Evolutionary conservation across 441 rosid species (phyloP).

Genomic region (Geranium incanum): DNA sequence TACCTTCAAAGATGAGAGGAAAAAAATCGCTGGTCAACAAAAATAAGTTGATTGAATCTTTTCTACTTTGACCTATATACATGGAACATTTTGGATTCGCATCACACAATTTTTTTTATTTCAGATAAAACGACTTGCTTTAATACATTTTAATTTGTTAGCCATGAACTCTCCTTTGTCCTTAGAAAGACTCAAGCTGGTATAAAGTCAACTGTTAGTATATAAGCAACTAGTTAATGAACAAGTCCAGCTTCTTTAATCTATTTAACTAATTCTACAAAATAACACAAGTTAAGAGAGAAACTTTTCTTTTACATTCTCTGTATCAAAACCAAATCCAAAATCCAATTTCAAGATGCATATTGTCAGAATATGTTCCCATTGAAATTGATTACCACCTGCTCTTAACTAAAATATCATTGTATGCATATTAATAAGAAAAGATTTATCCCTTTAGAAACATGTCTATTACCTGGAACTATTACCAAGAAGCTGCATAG

Average conservation of each 20-base stretch:
- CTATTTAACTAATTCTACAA: neutral
- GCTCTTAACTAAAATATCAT: neutral
- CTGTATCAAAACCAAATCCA: neutral
- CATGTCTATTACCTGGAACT: constrained; percentile 52
- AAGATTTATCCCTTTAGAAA: constrained; percentile 9
- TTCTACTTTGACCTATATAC: neutral
- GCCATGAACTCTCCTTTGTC: neutral
- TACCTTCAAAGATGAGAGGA: constrained; percentile 34
- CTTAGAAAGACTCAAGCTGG: neutral
- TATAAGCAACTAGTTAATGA: neutral
- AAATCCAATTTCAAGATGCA: neutral
- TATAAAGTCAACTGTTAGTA: neutral
- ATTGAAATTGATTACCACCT: neutral
- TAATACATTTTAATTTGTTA: neutral
- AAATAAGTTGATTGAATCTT: neutral
- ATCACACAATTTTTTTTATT: neutral
- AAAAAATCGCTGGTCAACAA: neutral
- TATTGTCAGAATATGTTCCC: neutral
- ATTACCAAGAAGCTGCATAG: constrained; percentile 71
- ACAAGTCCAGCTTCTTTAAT: neutral
- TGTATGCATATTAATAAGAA: neutral
- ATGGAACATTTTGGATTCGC: neutral
- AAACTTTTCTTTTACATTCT: neutral
- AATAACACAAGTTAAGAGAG: neutral
- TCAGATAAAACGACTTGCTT: neutral